Percentiles rank a stretch among this genome's conserved stretches.
These are phyloP conservation scores for Atkinsonella texensis DNA, from an alignment of 2,329 filamentous ascomycete species.

Conservation along the genomic window DNA sequence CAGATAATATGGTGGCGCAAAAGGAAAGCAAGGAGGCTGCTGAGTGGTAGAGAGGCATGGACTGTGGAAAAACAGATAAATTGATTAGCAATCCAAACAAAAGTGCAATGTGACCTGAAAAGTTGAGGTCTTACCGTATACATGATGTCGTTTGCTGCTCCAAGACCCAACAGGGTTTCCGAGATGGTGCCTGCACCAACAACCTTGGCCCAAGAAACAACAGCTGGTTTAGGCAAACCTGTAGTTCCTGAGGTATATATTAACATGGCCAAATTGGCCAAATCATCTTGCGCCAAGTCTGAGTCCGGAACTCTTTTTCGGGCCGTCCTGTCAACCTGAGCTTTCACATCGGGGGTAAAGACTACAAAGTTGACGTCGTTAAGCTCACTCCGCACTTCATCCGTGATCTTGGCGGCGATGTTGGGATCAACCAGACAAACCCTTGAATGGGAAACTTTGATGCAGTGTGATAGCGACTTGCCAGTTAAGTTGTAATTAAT, in stretches of 20 bases:
- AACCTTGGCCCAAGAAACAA: slow-evolving; percentile 61
- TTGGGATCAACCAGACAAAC: slow-evolving; percentile 58
- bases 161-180: slow-evolving; percentile 42
- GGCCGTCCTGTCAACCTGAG: slow-evolving; percentile 37
- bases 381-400: slow-evolving; percentile 42
- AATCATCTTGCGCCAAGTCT: slow-evolving; percentile 35
- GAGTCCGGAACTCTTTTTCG: slow-evolving; percentile 47
- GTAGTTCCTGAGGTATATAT: slow-evolving; percentile 85
- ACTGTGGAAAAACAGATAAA: slow-evolving; percentile 22
- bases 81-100: background rate
- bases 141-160: slow-evolving; percentile 49
- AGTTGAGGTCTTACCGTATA: slow-evolving; percentile 47
- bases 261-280: slow-evolving; percentile 52
- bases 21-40: slow-evolving; percentile 64
- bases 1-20: slow-evolving; percentile 43
- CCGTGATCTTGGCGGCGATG: slow-evolving; percentile 42
- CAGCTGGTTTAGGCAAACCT: slow-evolving; percentile 68
- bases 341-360: slow-evolving; percentile 45
- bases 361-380: slow-evolving; percentile 45
- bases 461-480: slow-evolving; percentile 60
- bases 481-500: slow-evolving; percentile 78
- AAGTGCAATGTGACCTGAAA: background rate
- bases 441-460: slow-evolving; percentile 53
- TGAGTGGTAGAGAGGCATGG: slow-evolving; percentile 83
- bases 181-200: slow-evolving; percentile 30